Conservation (phyloP, 2,329 filamentous ascomycete species). For the Fusarium sacchari region DNA sequence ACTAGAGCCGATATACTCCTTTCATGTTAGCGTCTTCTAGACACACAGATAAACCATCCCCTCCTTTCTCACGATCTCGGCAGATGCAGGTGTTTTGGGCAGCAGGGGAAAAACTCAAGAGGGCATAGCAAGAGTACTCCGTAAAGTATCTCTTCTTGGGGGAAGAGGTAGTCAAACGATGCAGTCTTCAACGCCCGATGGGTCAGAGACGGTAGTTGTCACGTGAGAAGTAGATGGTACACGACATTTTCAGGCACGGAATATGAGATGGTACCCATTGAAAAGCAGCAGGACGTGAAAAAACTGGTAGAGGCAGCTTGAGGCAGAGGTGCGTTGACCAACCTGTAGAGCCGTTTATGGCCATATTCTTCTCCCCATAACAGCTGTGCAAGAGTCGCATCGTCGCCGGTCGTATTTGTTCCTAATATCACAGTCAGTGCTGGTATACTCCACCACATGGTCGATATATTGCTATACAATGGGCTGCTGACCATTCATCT, state of each 20-base stretch:
- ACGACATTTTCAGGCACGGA: background rate
- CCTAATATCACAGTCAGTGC: background rate
- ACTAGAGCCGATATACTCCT: background rate
- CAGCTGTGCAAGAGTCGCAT: background rate
- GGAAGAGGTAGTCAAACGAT: background rate
- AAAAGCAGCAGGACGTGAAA: background rate
- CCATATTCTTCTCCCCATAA: background rate
- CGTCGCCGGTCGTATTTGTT: background rate
- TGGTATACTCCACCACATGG: background rate
- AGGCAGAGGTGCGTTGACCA: background rate
- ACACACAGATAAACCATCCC: background rate
- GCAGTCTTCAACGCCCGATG: background rate
- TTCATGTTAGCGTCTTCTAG: background rate
- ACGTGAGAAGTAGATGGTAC: background rate
- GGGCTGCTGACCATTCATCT: background rate
- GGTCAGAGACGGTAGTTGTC: background rate
- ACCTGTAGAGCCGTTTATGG: background rate
- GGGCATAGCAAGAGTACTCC: background rate
- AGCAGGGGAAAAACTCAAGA: background rate
- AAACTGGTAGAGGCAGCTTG: background rate
- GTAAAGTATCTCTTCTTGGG: background rate
- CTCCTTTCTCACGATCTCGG: background rate
- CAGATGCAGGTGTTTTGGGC: background rate
- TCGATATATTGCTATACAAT: background rate
- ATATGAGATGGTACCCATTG: background rate